Evolutionary conservation across 495 filamentous ascomycete genomes (phyloP).

Genomic region (Penicillium canescens): DNA sequence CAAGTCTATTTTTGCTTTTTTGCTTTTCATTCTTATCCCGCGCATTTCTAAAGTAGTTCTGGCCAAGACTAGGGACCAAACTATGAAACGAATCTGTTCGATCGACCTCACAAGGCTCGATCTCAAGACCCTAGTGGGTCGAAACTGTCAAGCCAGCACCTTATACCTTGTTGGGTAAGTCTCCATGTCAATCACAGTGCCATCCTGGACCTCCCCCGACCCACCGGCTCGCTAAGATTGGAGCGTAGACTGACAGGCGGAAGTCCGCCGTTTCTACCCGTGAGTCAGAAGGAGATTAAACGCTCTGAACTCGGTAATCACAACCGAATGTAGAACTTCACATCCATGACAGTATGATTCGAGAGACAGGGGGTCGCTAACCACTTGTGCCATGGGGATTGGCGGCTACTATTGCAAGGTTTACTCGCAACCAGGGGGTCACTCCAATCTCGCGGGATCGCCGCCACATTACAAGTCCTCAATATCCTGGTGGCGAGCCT

Average conservation of each 20-base stretch:
- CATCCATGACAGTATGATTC: not conserved
- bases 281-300: conserved; percentile 19
- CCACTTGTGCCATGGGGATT: not conserved
- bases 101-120: conserved; percentile 16
- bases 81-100: not conserved
- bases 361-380: not conserved
- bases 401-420: conserved; percentile 1
- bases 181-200: conserved; percentile 4
- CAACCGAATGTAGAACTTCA: conserved; percentile 24
- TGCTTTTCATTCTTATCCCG: not conserved
- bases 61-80: conserved; percentile 3
- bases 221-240: conserved; percentile 5
- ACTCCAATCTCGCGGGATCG: conserved; percentile 17
- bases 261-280: conserved; percentile 23
- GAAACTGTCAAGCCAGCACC: conserved; percentile 10
- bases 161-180: conserved; percentile 9
- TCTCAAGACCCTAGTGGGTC: conserved; percentile 16
- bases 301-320: conserved; percentile 22
- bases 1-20: not conserved
- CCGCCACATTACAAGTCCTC: conserved; percentile 2
- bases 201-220: not conserved
- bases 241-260: conserved; percentile 13
- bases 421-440: conserved; percentile 5
- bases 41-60: not conserved
- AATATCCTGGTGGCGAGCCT: not conserved